A percentile compares a stretch with the other conserved stretches of the same genome.
These are phyloP conservation scores for Globisporangium radiosum DNA, from an alignment of 352 stramenopile species.

Conservation along the genomic window DNA sequence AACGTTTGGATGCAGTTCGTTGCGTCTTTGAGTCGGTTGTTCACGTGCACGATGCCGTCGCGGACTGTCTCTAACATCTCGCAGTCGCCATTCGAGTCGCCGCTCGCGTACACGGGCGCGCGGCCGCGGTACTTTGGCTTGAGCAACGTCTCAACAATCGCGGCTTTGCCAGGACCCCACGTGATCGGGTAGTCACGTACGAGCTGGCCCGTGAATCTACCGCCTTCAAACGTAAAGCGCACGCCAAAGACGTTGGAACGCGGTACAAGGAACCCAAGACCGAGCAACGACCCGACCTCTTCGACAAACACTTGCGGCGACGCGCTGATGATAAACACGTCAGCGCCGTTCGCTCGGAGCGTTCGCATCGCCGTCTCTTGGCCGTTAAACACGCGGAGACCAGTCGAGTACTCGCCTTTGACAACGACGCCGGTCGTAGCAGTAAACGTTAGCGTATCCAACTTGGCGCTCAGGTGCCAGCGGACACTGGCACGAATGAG, in stretches of 20 bases:
- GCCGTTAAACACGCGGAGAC: constrained; percentile 51
- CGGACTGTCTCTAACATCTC: constrained; percentile 52
- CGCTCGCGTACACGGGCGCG: constrained; percentile 41
- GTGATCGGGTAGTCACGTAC: constrained; percentile 54
- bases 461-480: constrained; percentile 35
- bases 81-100: constrained; percentile 54
- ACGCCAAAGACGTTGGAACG: constrained; percentile 46
- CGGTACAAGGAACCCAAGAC: constrained; percentile 48
- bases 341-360: constrained; percentile 27
- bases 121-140: constrained; percentile 38
- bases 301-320: constrained; percentile 52
- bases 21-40: constrained; percentile 52
- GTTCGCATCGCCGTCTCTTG: constrained; percentile 53
- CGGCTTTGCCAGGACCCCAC: constrained; percentile 51
- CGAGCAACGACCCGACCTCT: constrained; percentile 30
- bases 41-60: constrained; percentile 52
- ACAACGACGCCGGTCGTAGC: constrained; percentile 31
- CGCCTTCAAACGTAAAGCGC: constrained; percentile 33
- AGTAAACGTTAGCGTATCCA: constrained; percentile 32
- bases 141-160: constrained; percentile 39
- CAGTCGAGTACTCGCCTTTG: constrained; percentile 38
- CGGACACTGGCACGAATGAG: constrained; percentile 43
- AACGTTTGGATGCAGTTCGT: constrained; percentile 51
- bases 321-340: constrained; percentile 60
- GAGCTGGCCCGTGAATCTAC: constrained; percentile 36